Base-by-base conservation (phyloP, 2,329 filamentous ascomycete genomes). In the Sphaerulina populicola region DNA sequence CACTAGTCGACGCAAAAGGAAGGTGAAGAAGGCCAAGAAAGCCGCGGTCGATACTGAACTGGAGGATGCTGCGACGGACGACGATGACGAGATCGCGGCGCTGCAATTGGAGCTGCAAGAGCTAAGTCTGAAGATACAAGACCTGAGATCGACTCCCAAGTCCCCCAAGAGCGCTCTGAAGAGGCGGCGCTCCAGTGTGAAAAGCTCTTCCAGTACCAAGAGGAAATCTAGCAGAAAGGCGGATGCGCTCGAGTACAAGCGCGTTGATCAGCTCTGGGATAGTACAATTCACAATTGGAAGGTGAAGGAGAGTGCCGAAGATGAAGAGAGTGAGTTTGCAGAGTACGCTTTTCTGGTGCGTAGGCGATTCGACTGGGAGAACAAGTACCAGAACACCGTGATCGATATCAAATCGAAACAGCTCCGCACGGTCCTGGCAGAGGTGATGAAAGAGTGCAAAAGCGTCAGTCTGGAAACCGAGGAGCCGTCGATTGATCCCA, bases 331-430 rank as follows among this genome's bases (percentile, higher is more conserved):
- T 47, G 79, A 86, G 58, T 90, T 88, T 66, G 82, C 90, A 54
- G 81, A 86, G 54, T 93, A 84, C 65, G 77, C 88, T 29, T 94
- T 95, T 66, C 86, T 88, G 21, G 85, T 95, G 12, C 81, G 87
- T 12, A 79, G 89, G 49, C 84, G 80, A 11, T 94, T 95, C 65
- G 84, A 90, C 66, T 88, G 80, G 80, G 86, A 93, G 60, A 87
- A 88, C 56, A 88, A 88, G 62, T 90, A 87, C 61, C 75, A 80
- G 66, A 63, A 89, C 44, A 82, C 88, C 0, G 71, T 83, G 11
- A 81, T 95, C 44, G 88, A 94, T 58, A 86, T 95, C 68, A 93
- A 90, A 71, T 93, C 87, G 65, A 88, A 88, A 60, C 71, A 81
- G 12, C 74, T 95, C 3, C 83, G 84, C 6, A 82, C 88, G 55